A percentile compares a stretch with the other conserved stretches of the same genome.
phyloP scores from a whole-genome alignment of 768 basidiomycete genomes.

The Mycena indigotica region DNA sequence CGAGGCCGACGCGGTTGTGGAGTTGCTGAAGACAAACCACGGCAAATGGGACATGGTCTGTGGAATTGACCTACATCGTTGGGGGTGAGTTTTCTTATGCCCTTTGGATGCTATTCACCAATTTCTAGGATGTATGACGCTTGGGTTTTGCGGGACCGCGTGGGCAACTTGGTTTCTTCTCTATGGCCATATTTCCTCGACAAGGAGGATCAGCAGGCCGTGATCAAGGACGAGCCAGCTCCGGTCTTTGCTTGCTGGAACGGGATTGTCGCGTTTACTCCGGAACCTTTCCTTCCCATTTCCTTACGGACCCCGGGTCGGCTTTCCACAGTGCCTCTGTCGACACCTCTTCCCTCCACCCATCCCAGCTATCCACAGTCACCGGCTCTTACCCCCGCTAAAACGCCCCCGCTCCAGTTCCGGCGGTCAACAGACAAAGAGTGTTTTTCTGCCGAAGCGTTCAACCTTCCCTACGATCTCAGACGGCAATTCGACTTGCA shows the following conservation, averaged over 20 bases:
- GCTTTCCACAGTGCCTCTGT: constrained; percentile 36
- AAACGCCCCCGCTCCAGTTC: constrained; percentile 37
- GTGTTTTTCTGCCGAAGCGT: constrained; percentile 43
- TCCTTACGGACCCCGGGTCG: constrained; percentile 31
- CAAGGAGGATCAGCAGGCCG: constrained; percentile 34
- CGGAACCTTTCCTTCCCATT: constrained; percentile 44
- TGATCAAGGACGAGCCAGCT: constrained; percentile 40
- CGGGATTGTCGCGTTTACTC: constrained; percentile 42
- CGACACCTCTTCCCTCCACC: constrained; percentile 29
- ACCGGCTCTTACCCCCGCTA: constrained; percentile 27
- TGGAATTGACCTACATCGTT: constrained; percentile 34
- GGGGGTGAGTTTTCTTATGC: no score
- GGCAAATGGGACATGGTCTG: constrained; percentile 49
- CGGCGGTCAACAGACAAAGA: constrained; percentile 29
- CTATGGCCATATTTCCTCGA: constrained; percentile 48
- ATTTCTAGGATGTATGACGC: constrained; percentile 40
- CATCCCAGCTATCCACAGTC: constrained; percentile 30
- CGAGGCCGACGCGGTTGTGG: constrained; percentile 41
- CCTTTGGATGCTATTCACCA: no score
- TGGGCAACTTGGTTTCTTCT: constrained; percentile 32
- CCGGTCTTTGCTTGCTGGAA: constrained; percentile 52
- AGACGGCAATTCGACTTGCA: constrained; percentile 40
- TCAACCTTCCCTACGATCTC: constrained; percentile 45
- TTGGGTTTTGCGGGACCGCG: constrained; percentile 40
- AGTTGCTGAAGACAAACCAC: constrained; percentile 39